These are phyloP conservation scores for Beauveria rudraprayagi DNA, from an alignment of 2,329 filamentous ascomycete species.

Conservation along the genomic window DNA sequence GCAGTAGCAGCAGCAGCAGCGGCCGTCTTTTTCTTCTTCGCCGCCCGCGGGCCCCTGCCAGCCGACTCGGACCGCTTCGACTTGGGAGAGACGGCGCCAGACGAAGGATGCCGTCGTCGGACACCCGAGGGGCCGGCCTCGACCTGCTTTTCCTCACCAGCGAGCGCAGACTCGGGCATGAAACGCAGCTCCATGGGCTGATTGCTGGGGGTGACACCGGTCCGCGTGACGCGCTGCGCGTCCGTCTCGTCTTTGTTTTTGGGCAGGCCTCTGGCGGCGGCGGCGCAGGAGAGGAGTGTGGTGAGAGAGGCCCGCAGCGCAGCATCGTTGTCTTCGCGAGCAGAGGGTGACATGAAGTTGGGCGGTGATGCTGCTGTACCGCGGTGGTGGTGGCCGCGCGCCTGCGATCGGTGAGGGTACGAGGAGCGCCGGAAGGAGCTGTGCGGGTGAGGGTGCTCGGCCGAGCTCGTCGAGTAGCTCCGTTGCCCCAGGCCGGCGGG, in stretches of 20 bases:
- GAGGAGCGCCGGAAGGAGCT: slow-evolving; percentile 44
- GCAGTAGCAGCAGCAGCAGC: slow-evolving; percentile 19
- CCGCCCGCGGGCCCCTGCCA: slow-evolving; percentile 33
- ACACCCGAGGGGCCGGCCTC: slow-evolving; percentile 16
- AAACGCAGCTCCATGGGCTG: slow-evolving; percentile 53
- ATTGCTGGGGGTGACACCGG: slow-evolving; percentile 36
- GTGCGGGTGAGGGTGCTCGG: slow-evolving; percentile 40
- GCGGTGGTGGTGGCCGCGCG: slow-evolving; percentile 36
- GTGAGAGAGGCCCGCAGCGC: slow-evolving; percentile 89
- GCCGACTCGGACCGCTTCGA: slow-evolving; percentile 40
- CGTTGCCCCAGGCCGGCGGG: slow-evolving; percentile 45
- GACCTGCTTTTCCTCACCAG: slow-evolving; percentile 26
- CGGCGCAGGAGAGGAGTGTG: slow-evolving; percentile 88
- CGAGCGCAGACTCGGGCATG: slow-evolving; percentile 53
- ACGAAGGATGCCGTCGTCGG: slow-evolving; percentile 19
- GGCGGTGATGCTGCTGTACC: slow-evolving; percentile 23
- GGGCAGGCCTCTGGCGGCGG: slow-evolving; percentile 73
- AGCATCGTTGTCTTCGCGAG: slow-evolving; percentile 85
- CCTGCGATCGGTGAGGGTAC: slow-evolving; percentile 39
- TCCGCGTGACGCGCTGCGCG: slow-evolving; percentile 23
- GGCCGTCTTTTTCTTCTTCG: slow-evolving; percentile 52
- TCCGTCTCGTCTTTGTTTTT: slow-evolving; percentile 50
- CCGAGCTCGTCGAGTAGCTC: slow-evolving; percentile 41
- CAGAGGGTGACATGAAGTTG: slow-evolving; percentile 64
- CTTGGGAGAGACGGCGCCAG: slow-evolving; percentile 30